These are phyloP conservation scores for Chytriomyces sp. DNA, from an alignment of 192 early-diverging fungal genomes.

Conservation along the genomic window DNA sequence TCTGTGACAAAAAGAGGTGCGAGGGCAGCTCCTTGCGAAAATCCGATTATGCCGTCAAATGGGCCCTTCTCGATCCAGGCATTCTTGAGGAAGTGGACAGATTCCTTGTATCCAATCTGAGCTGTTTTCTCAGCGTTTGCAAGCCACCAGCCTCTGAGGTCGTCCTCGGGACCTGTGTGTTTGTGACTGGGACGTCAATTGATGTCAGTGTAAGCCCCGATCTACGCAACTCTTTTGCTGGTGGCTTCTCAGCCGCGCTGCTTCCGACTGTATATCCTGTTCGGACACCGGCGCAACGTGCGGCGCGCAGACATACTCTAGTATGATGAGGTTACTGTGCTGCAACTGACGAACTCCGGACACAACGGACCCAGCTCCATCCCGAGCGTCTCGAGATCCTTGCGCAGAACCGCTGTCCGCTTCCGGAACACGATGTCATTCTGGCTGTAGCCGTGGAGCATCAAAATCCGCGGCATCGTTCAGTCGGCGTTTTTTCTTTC, in stretches of 20 bases:
- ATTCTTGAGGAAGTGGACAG: constrained; percentile 26
- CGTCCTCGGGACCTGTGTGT: constrained; percentile 27
- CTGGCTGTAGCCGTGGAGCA: constrained; percentile 54
- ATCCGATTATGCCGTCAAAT: constrained; percentile 51
- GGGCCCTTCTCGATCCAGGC: constrained; percentile 41
- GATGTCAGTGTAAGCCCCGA: not conserved
- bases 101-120: constrained; percentile 39
- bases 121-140: constrained; percentile 21
- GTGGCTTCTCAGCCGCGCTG: not conserved
- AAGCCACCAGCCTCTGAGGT: constrained; percentile 36
- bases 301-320: constrained; percentile 35
- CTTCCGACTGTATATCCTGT: constrained; percentile 9
- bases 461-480: constrained; percentile 36
- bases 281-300: constrained; percentile 15
- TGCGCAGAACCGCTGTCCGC: constrained; percentile 35
- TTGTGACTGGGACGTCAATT: not conserved
- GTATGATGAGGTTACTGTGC: constrained; percentile 7
- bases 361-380: constrained; percentile 15
- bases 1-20: constrained; percentile 37
- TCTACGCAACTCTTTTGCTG: not conserved
- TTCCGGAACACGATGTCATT: constrained; percentile 42
- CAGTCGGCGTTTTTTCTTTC: not conserved
- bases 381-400: constrained; percentile 25
- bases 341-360: not conserved
- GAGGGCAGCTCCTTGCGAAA: constrained; percentile 53